Evolutionary conservation across 345 rosid species (phyloP).

Genomic region (Camelina laxa): DNA sequence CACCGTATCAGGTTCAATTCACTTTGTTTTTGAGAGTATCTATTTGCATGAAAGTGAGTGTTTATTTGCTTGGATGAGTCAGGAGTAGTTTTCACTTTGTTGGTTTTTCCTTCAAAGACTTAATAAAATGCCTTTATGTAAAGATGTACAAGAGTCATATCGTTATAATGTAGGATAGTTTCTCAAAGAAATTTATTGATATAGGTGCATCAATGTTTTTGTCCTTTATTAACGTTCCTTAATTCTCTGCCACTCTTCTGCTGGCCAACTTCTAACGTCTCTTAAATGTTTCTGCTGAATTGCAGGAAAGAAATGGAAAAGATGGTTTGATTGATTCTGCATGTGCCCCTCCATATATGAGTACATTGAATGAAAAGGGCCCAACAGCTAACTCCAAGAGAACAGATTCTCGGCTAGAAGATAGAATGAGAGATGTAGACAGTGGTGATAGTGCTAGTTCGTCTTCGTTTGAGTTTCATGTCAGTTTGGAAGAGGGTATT

Average conservation of each 20-base stretch:
- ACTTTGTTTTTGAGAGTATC: background rate
- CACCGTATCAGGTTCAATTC: constrained; percentile 52
- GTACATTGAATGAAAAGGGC: constrained; percentile 36
- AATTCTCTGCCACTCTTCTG: constrained; percentile 20
- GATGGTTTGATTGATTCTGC: constrained; percentile 44
- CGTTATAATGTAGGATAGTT: constrained; percentile 5
- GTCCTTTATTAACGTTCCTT: constrained; percentile 13
- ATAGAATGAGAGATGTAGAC: constrained; percentile 44
- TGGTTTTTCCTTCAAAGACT: constrained; percentile 3
- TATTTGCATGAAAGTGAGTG: constrained; percentile 2
- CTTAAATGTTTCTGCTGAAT: constrained; percentile 24
- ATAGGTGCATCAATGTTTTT: constrained; percentile 5
- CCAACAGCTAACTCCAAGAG: constrained; percentile 37
- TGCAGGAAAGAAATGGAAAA: constrained; percentile 49
- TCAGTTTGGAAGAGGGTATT: constrained; percentile 71
- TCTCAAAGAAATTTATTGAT: constrained; percentile 15
- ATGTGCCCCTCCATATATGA: constrained; percentile 44
- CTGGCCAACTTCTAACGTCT: constrained; percentile 12
- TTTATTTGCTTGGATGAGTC: background rate
- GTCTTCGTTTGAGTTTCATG: constrained; percentile 75
- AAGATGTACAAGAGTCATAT: constrained; percentile 12
- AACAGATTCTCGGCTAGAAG: constrained; percentile 40
- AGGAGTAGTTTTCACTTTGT: background rate
- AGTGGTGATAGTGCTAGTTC: constrained; percentile 49
- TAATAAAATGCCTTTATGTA: constrained; percentile 1